A percentile compares a stretch with the other conserved stretches of the same genome.
These are phyloP conservation scores for Rhizopus stolonifer DNA, from an alignment of 371 early-diverging fungal genomes.

Conservation along the genomic window DNA sequence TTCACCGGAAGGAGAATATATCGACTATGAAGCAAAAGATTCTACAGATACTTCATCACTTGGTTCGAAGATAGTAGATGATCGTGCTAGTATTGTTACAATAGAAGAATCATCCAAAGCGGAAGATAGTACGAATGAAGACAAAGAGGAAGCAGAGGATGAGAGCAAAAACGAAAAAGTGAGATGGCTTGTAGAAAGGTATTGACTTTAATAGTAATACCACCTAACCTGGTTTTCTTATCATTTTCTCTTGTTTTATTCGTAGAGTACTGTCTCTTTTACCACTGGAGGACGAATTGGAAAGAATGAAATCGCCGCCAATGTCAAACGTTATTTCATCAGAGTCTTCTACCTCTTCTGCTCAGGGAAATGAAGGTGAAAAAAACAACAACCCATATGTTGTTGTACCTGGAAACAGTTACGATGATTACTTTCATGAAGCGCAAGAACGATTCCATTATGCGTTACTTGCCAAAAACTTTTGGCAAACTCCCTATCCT, in stretches of 20 bases:
- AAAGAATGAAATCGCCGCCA: slow-evolving; percentile 47
- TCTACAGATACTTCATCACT: slow-evolving; percentile 40
- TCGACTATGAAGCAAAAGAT: slow-evolving; percentile 31
- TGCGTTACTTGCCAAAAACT: slow-evolving; percentile 47
- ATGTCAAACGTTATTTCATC: slow-evolving; percentile 39
- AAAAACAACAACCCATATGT: slow-evolving; percentile 14
- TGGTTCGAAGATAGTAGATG: slow-evolving; percentile 40
- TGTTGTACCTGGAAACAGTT: slow-evolving; percentile 51
- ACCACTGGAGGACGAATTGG: slow-evolving; percentile 53
- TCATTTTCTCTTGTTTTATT: neutral
- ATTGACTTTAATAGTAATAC: neutral
- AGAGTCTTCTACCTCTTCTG: slow-evolving; percentile 33
- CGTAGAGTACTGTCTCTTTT: slow-evolving; percentile 45
- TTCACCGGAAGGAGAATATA: slow-evolving; percentile 44
- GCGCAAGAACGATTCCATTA: slow-evolving; percentile 52
- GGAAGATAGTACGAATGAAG: slow-evolving; percentile 20
- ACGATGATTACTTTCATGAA: slow-evolving; percentile 55
- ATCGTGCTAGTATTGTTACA: slow-evolving; percentile 19
- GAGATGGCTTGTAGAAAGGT: slow-evolving; percentile 55
- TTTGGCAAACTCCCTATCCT: slow-evolving; percentile 51
- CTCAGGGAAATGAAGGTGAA: slow-evolving; percentile 8
- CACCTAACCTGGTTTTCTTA: too few species aligned
- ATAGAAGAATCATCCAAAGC: slow-evolving; percentile 15
- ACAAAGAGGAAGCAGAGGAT: slow-evolving; percentile 12
- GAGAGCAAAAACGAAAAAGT: slow-evolving; percentile 47